A percentile compares a stretch with the other conserved stretches of the same genome.
Conservation (phyloP, 441 rosid genomes). For the Caryocar brasiliense region DNA sequence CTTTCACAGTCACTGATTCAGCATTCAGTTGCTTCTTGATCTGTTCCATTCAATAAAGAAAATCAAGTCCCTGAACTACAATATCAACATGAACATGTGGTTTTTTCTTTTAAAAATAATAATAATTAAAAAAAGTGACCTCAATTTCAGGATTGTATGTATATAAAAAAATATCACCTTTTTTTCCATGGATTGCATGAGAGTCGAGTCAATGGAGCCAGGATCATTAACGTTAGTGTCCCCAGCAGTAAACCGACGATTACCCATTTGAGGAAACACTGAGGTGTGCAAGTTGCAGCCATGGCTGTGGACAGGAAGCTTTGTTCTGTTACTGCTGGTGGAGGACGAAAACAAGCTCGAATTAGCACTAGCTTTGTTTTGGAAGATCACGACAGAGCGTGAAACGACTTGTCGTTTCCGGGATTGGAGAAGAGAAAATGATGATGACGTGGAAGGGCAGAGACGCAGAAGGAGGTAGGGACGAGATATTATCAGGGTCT, state of each 20-base stretch:
- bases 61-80: not conserved
- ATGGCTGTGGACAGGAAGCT: slow-evolving; percentile 11
- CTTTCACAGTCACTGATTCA: slow-evolving; percentile 66
- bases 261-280: slow-evolving; percentile 19
- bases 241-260: slow-evolving; percentile 28
- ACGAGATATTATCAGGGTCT: slow-evolving; percentile 29
- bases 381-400: not conserved
- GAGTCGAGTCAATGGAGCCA: slow-evolving; percentile 72
- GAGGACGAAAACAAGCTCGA: slow-evolving; percentile 11
- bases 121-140: too few species aligned
- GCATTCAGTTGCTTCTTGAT: slow-evolving; percentile 73
- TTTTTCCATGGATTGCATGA: slow-evolving; percentile 75
- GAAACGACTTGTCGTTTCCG: slow-evolving; percentile 16
- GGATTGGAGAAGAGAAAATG: slow-evolving; percentile 13
- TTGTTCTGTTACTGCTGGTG: slow-evolving; percentile 5
- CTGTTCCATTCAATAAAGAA: slow-evolving; percentile 26
- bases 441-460: slow-evolving; percentile 14
- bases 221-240: slow-evolving; percentile 65
- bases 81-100: too few species aligned
- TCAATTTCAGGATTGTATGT: too few species aligned
- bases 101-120: too few species aligned
- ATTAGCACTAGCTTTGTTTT: not conserved
- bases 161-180: slow-evolving; percentile 31
- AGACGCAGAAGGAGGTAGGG: slow-evolving; percentile 31
- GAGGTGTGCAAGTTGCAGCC: slow-evolving; percentile 6